Evolutionary conservation across 768 basidiomycete species (phyloP), one percentile per base, ranked within the genome.

Genomic region (Leccinum truebloodii): DNA sequence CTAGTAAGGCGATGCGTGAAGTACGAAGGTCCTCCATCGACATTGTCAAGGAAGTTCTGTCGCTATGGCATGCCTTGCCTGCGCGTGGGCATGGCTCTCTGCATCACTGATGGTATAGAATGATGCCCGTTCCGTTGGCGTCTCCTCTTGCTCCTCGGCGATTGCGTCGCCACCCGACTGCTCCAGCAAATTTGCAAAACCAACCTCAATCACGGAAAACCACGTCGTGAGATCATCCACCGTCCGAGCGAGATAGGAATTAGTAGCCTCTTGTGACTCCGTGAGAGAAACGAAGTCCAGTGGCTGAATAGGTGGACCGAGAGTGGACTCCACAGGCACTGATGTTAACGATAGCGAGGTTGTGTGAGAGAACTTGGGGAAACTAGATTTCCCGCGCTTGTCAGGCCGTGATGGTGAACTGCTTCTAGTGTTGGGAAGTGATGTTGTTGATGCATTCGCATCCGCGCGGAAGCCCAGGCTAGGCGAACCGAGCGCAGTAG

Each of bases 161-260:
- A 88, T 89, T 26, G 80, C 80, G 63, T 85, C 78, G 39, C 77
- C 78, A 16, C 73, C 71, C 1, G 79, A 70, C 50, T 77, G 77
- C 44, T 87, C 87, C 46, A 95, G 75, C 64, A 95, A 79, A 26
- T 79, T 81, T 34, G 79, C 81, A 52, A 98, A 76, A 0, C 94
- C 94, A 12, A 72, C 75, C 68, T 94, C 90, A 1, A 95, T 82
- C 0, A 86, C 79, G 5, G 22, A 22, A 22, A 22, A 22, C 22
- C 22, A 22, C 22, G 22, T 79, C 3, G 82, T 80, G 37, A 98
- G 81, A 67, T 90, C 86, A 50, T 88, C 88, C 10, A 96, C 84
- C 3, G 87, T 89, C 49, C 79, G 75, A 49, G 85, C 86, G 52
- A 98, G 81, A 69, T 93, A 89, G 1, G 77, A 72, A 64, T 90